phyloP scores from a whole-genome alignment of 2,329 filamentous ascomycete genomes.

The Colletotrichum sp. region DNA sequence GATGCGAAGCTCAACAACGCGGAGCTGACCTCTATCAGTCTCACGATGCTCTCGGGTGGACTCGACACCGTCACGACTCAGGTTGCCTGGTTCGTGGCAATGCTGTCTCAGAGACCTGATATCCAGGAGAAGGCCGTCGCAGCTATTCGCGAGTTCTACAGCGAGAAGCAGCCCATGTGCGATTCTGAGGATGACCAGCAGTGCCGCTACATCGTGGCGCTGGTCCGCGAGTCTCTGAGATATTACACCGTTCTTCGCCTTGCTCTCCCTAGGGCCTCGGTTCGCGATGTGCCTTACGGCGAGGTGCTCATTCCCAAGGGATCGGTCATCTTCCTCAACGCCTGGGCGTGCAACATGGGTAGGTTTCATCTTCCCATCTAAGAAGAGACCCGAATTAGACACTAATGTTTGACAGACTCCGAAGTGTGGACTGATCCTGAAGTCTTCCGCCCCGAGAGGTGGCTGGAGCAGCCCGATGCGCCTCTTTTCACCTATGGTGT shows the following conservation, averaged over 20 bases:
- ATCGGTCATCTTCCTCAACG: slow-evolving; percentile 69
- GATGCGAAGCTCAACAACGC: slow-evolving; percentile 67
- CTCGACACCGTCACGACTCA: slow-evolving; percentile 71
- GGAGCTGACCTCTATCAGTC: slow-evolving; percentile 68
- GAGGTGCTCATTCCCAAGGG: slow-evolving; percentile 65
- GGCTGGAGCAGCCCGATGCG: slow-evolving; percentile 67
- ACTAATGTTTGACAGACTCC: slow-evolving; percentile 38
- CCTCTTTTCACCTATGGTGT: slow-evolving; percentile 70
- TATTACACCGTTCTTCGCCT: slow-evolving; percentile 69
- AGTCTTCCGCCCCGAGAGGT: slow-evolving; percentile 53
- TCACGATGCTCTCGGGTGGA: slow-evolving; percentile 73
- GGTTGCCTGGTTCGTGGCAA: slow-evolving; percentile 68
- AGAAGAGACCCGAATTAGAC: neutral
- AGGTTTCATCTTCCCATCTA: slow-evolving; percentile 24
- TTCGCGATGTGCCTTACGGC: slow-evolving; percentile 64
- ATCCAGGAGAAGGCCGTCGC: slow-evolving; percentile 64
- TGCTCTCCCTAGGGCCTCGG: slow-evolving; percentile 65
- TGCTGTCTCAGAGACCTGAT: slow-evolving; percentile 64
- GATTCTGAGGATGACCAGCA: slow-evolving; percentile 67
- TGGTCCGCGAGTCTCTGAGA: slow-evolving; percentile 67
- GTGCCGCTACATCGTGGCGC: slow-evolving; percentile 66
- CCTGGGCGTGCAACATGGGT: slow-evolving; percentile 75
- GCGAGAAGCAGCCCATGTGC: slow-evolving; percentile 58
- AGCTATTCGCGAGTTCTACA: slow-evolving; percentile 62
- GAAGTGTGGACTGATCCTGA: slow-evolving; percentile 64